Percentiles rank a stretch among this genome's conserved stretches.
Evolutionary conservation across 1,284 basidiomycete species (phyloP).

Genomic region (Ceratobasidium sp.): DNA sequence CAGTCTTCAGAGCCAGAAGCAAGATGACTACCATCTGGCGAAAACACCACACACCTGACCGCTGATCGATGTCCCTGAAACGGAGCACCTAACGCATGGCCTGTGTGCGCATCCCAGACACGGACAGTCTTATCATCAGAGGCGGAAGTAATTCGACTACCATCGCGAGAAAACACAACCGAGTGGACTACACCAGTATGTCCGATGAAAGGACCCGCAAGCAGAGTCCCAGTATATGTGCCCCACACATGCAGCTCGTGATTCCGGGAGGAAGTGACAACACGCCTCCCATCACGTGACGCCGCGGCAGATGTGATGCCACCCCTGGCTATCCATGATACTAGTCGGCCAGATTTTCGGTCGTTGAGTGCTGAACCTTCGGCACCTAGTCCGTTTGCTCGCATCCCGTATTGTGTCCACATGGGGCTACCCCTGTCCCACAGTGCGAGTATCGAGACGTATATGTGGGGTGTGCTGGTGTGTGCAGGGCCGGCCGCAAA

Average conservation of each 20-base stretch:
- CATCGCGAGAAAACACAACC: conserved; percentile 15
- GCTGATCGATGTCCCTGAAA: neutral
- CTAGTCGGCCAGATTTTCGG: neutral
- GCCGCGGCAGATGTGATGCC: neutral
- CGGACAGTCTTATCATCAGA: neutral
- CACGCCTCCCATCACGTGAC: neutral
- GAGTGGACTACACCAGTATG: neutral
- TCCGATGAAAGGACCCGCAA: neutral
- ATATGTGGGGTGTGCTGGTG: conserved; percentile 24
- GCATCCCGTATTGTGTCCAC: neutral
- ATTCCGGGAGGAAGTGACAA: neutral
- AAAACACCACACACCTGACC: neutral
- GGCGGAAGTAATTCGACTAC: neutral
- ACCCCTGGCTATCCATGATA: neutral
- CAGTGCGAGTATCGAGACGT: conserved; percentile 17
- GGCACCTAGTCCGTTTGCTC: too few relatives aligned
- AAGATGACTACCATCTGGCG: neutral
- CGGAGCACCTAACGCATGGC: neutral
- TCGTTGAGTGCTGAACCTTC: neutral
- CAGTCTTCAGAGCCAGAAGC: neutral
- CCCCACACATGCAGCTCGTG: neutral
- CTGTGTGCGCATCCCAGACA: neutral
- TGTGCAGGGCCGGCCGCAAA: neutral
- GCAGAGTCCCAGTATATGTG: neutral
- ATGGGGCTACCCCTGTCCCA: neutral